Conservation (phyloP, 352 stramenopile genomes). For the Globisporangium spinosum region DNA sequence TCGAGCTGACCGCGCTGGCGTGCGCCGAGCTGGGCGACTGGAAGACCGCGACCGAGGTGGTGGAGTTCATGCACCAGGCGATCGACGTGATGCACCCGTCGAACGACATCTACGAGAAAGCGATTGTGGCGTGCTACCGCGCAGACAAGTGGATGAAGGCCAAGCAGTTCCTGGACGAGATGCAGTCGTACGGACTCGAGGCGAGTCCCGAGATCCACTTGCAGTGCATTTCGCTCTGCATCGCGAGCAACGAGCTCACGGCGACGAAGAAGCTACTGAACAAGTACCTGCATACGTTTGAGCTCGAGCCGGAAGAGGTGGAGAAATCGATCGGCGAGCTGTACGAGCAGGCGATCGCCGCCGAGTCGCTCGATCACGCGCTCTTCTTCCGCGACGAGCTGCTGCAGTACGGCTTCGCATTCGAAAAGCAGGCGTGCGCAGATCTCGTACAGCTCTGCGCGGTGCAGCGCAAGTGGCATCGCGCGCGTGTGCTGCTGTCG, state of each 20-base stretch:
- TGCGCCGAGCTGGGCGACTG: conserved; percentile 55
- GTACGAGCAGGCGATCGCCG: conserved; percentile 39
- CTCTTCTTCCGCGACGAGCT: conserved; percentile 60
- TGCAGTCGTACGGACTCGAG: conserved; percentile 47
- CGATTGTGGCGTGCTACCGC: conserved; percentile 45
- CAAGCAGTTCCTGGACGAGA: conserved; percentile 68
- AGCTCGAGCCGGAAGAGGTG: conserved; percentile 38
- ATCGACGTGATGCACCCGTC: conserved; percentile 71
- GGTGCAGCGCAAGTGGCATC: conserved; percentile 50
- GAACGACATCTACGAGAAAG: conserved; percentile 68
- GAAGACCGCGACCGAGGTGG: conserved; percentile 49
- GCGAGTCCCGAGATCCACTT: conserved; percentile 51
- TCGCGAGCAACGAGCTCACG: conserved; percentile 47
- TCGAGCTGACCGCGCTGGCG: conserved; percentile 57
- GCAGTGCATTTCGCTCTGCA: conserved; percentile 46
- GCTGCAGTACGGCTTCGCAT: conserved; percentile 21
- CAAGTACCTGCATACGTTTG: conserved; percentile 34
- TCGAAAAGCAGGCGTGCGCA: conserved; percentile 39
- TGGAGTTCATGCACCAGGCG: conserved; percentile 67
- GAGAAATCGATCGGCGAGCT: conserved; percentile 36
- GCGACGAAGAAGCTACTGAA: conserved; percentile 43
- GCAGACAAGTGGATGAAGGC: conserved; percentile 65
- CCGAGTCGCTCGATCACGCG: conserved; percentile 43
- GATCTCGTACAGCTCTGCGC: conserved; percentile 48
- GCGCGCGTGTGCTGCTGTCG: conserved; percentile 41